Evolutionary conservation across 306 rosid species (phyloP).

Genomic region (Boehmeria nivea): DNA sequence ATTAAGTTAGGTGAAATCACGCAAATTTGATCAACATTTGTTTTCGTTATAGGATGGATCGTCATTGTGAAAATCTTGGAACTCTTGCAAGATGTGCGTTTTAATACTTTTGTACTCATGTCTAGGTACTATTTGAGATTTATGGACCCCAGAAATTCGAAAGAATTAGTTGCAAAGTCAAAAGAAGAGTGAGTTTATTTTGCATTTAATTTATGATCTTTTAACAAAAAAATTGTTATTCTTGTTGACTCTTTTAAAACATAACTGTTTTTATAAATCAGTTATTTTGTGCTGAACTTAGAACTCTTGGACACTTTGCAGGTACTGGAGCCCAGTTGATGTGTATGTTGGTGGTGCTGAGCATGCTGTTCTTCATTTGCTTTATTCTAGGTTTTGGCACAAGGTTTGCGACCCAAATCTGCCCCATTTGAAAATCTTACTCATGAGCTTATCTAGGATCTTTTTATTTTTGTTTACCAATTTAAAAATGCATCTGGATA

Average conservation of each 20-base stretch:
- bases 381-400: slow-evolving; percentile 98
- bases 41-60: not conserved
- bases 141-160: slow-evolving; percentile 86
- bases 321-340: slow-evolving; percentile 98
- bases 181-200: slow-evolving; percentile 71
- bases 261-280: not conserved
- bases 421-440: slow-evolving; percentile 6
- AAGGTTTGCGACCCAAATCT: slow-evolving; percentile 53
- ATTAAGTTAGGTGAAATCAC: not conserved
- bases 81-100: not conserved
- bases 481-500: slow-evolving; percentile 8
- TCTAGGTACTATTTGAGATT: slow-evolving; percentile 93
- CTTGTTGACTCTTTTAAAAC: too few relatives aligned
- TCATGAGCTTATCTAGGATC: not conserved
- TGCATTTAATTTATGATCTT: too few relatives aligned
- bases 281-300: slow-evolving; percentile 4
- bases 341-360: slow-evolving; percentile 97
- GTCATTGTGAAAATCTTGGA: not conserved
- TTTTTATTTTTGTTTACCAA: not conserved
- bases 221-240: not conserved
- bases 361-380: slow-evolving; percentile 97
- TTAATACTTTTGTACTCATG: slow-evolving; percentile 1
- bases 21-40: not conserved
- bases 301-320: slow-evolving; percentile 31
- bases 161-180: slow-evolving; percentile 62